A percentile compares a stretch with the other conserved stretches of the same genome.
These are phyloP conservation scores for Fusarium nematophilum DNA, from an alignment of 2,329 filamentous ascomycete species.

Conservation along the genomic window DNA sequence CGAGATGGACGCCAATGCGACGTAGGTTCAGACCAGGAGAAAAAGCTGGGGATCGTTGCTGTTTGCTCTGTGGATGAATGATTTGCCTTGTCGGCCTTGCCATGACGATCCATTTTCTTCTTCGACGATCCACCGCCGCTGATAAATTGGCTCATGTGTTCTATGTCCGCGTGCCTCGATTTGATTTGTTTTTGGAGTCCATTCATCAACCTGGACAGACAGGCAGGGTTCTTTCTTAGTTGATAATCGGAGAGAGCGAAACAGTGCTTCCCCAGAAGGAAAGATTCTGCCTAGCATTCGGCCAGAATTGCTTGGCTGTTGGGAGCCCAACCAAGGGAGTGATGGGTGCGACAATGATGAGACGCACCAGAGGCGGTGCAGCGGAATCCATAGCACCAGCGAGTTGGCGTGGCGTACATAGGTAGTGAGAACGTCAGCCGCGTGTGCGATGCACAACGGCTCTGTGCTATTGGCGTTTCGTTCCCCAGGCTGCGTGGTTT, in stretches of 20 bases:
- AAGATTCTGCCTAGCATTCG: conserved; percentile 4
- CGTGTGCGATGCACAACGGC: conserved; percentile 2
- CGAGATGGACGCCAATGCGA: conserved; percentile 24
- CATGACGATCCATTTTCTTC: background rate
- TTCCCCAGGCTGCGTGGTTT: background rate
- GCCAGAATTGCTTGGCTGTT: conserved; percentile 6
- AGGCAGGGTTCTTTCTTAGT: conserved; percentile 1
- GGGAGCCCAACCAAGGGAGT: background rate
- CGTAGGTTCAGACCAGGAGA: conserved; percentile 16
- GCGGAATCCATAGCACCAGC: conserved; percentile 3
- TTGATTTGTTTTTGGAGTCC: conserved; percentile 12
- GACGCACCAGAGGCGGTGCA: conserved; percentile 14
- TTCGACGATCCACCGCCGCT: conserved; percentile 12
- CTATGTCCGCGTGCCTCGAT: conserved; percentile 10
- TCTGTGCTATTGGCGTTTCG: conserved; percentile 10
- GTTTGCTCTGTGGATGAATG: conserved; percentile 7
- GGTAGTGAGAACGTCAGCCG: conserved; percentile 2
- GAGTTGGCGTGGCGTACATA: conserved; percentile 23
- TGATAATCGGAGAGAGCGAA: conserved; percentile 5
- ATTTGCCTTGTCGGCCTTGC: background rate
- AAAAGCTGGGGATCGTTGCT: conserved; percentile 35
- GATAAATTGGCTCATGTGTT: conserved; percentile 4
- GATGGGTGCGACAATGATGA: conserved; percentile 9
- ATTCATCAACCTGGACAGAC: background rate
- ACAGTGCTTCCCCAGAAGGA: conserved; percentile 8